Base-by-base conservation (phyloP, 345 rosid species). In the Eucalyptus melliodora region DNA sequence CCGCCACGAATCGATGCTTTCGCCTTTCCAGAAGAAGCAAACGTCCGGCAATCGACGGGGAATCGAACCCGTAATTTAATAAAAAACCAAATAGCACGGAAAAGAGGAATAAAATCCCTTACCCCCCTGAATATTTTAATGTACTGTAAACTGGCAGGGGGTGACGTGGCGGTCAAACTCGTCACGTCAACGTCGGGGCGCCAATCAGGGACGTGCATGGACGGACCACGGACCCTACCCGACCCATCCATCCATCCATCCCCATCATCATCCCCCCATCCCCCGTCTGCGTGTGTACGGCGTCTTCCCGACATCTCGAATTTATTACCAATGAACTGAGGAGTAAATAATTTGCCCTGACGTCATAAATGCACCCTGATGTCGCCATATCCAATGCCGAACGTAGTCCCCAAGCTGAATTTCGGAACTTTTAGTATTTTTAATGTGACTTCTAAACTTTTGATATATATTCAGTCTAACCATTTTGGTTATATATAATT, bases 131-230 rank as follows among this genome's bases (percentile, higher is more conserved):
- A 72, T 37, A 30, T 30, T 65, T 65, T n/a, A 44, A 44, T 44
- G 45, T 62, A 2, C 2, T 65, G 3, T 1, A 69, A 72, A 19
- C 1, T 0, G 14, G 4, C 14, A 19, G 27, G 30, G 3, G 83
- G 9, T 40, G 85, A 77, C 85, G 83, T 77, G 85, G 85, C 85
- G 27, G 47, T 77, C 47, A 12, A 77, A 77, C 30, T 4, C 30
- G 47, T 40, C 47, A 23, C 85, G 30, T 77, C 47, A 12, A 21
- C 24, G 3, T 40, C 47, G 44, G 47, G 7, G 6, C 4, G 85
- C 85, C 85, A 77, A 77, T 77, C 47, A 77, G 85, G 24, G 85
- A 11, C 30, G 30, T 3, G 7, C 16, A 40, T 77, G 47, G 83
- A 37, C 45, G 27, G 27, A 10, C 16, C 16, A 4, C 34, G 69